Evolutionary conservation across 768 basidiomycete species (phyloP), one percentile per base, ranked within the genome.

Genomic region (Suillus discolor): DNA sequence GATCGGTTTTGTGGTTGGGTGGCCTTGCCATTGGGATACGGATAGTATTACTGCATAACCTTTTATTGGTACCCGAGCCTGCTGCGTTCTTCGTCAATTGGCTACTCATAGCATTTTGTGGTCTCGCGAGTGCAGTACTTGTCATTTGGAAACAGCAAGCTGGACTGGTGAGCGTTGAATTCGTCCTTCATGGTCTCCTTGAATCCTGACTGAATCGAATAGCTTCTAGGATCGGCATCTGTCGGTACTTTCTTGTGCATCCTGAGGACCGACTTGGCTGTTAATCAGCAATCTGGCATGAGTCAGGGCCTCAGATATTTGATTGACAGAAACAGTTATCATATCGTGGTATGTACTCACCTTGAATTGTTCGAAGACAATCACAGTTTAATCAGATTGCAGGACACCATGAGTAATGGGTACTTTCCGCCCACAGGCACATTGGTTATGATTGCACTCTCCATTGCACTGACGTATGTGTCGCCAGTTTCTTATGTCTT

Each of bases 221-320:
- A 65, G 34, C 20, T 53, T 66, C 12, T 39, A 53, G 79, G 82
- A 44, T 87, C 84, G 62, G 81, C 87, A n/a, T 85, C 87, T 1
- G 75, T 80, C 23, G 90, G 89, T 41, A 84, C 89, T 11, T 90
- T 91, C 72, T 74, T 91, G 31, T 76, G 79, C 15, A 81, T 72
- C 38, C 80, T 91, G 11, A 88, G 83, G 25, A 70, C 85, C 13
- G 89, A 91, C 73, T 78, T 90, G 5, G 72, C 82, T 57, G 62
- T 89, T 60, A 81, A 89, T 66, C 78, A 82, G 68, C 89, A 91
- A 70, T 74, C 77, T 6, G 90, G 89, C 7, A 82, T 89, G 81
- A 87, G 88, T 68, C 77, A 83, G 28, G 89, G 89, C 3, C 79
- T 91, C 38, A 82, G 90, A 25, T 85, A 81, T 69, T 79, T 91